Evolutionary conservation across 768 basidiomycete species (phyloP).

Genomic region (Rhizopogon vulgaris): DNA sequence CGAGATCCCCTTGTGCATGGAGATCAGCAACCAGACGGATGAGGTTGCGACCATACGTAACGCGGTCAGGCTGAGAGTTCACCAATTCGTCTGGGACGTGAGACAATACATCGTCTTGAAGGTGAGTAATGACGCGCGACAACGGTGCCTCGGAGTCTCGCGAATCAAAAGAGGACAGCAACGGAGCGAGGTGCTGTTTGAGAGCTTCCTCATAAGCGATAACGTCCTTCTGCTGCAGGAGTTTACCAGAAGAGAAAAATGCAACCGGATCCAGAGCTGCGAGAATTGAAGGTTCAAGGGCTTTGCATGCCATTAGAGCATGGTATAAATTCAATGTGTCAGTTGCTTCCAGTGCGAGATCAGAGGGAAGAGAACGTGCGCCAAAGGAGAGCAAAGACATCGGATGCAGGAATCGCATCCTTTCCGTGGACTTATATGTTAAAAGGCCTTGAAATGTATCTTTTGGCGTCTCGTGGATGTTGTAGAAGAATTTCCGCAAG

Average conservation of each 20-base stretch:
- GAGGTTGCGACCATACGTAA: constrained; percentile 36
- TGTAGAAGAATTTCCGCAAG: constrained; percentile 61
- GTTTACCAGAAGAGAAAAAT: constrained; percentile 36
- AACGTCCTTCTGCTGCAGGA: constrained; percentile 56
- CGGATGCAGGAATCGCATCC: constrained; percentile 57
- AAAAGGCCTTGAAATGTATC: constrained; percentile 31
- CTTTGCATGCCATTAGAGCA: constrained; percentile 29
- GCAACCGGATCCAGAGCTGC: constrained; percentile 33
- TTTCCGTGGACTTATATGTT: constrained; percentile 30
- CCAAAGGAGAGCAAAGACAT: constrained; percentile 54
- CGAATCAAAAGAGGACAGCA: constrained; percentile 33
- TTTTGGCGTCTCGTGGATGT: constrained; percentile 19
- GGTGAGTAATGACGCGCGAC: constrained; percentile 30
- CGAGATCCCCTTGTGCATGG: constrained; percentile 46
- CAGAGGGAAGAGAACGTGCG: constrained; percentile 44
- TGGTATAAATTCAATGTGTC: constrained; percentile 51
- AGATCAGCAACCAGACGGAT: constrained; percentile 53
- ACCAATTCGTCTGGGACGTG: constrained; percentile 15
- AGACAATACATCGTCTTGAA: constrained; percentile 34
- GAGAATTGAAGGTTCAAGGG: constrained; percentile 16
- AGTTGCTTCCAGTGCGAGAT: constrained; percentile 55
- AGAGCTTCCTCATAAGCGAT: constrained; percentile 50
- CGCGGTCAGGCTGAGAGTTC: constrained; percentile 27
- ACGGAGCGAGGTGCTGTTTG: constrained; percentile 35
- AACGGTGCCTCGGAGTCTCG: constrained; percentile 27